Conservation (phyloP, 345 rosid species). For the Excoecaria agallocha region DNA sequence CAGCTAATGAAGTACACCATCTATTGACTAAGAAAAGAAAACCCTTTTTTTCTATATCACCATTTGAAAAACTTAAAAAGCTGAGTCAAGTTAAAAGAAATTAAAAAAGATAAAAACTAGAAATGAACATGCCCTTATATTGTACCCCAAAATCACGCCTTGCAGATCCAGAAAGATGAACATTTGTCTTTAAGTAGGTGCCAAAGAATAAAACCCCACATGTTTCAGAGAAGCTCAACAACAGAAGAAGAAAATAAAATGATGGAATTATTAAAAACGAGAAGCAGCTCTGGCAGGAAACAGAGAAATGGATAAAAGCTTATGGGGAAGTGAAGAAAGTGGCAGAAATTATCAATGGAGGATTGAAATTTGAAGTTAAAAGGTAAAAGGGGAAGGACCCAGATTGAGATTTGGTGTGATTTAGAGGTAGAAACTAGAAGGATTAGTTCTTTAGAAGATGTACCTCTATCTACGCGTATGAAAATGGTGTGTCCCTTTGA, state of each 20-base stretch:
- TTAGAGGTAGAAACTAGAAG: background rate
- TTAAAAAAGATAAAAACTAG: constrained; percentile 10
- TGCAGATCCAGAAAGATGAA: constrained; percentile 37
- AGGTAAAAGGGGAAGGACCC: background rate
- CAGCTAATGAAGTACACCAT: constrained; percentile 17
- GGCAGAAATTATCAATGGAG: constrained; percentile 1
- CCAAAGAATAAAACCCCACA: constrained; percentile 28
- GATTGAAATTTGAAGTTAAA: background rate
- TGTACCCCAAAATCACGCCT: constrained; percentile 27
- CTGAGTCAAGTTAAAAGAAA: constrained; percentile 23
- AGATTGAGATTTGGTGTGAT: constrained; percentile 5
- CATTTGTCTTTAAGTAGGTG: constrained; percentile 20
- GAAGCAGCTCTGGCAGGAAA: constrained; percentile 8
- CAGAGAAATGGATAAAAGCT: background rate
- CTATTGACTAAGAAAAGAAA: constrained; percentile 21
- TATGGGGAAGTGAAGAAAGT: constrained; percentile 8
- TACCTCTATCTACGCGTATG: constrained; percentile 12
- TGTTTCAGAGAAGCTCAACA: constrained; percentile 7
- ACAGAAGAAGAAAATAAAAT: background rate
- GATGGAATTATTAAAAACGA: background rate
- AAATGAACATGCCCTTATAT: constrained; percentile 24
- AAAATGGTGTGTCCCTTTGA: constrained; percentile 4
- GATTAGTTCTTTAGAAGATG: background rate
- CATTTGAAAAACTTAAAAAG: constrained; percentile 10
- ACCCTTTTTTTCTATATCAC: constrained; percentile 13